Base-by-base conservation (phyloP, 108 stramenopile species). In the Aureococcus anophagefferens region DNA sequence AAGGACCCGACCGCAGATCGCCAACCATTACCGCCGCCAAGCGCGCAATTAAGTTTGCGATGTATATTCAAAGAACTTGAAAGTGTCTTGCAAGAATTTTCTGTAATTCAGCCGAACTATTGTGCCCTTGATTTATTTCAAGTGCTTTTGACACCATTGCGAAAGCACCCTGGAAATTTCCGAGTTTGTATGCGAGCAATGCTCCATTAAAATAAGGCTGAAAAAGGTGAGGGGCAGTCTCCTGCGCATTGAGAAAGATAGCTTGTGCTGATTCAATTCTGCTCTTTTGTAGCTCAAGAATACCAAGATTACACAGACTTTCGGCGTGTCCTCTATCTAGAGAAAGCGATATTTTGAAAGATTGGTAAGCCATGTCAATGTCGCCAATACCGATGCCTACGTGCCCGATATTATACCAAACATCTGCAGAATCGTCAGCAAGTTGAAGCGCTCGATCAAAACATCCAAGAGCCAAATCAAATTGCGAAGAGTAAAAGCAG, bases 381-480 rank as follows among this genome's bases (percentile, higher is more conserved):
- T 88, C 87, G 35, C 86, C 86, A 35, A 87, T 71, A 63, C 81
- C 73, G 33, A 88, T 46, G 3, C 73, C 85, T 37, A 85, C 69
- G 17, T 83, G 85, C 0, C 79, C 85, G 46, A 87, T 33, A 46
- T 87, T 87, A 72, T 80, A 85, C 82, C 83, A 81, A 30, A 78
- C 75, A 46, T 87, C 86, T 31, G 51, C 66, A 25, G 79, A 81
- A 62, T 88, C 87, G 25, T 46, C 65, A 5, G 84, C 80, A 40
- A 78, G 16, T 0, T 51, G 33, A 17, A 88, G 80, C 36, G 87
- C 85, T 5, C 80, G 77, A 31, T 86, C 84, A 73, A 88, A 81
- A 65, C 84, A 86, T 13, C 74, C 65, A 33, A 88, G 79, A 17
- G 85, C 76, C 83, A 88, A 79, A 70, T 88, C 87, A 74, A 83